phyloP scores from a whole-genome alignment of 140 eudicot genomes.

The Cichorium intybus region DNA sequence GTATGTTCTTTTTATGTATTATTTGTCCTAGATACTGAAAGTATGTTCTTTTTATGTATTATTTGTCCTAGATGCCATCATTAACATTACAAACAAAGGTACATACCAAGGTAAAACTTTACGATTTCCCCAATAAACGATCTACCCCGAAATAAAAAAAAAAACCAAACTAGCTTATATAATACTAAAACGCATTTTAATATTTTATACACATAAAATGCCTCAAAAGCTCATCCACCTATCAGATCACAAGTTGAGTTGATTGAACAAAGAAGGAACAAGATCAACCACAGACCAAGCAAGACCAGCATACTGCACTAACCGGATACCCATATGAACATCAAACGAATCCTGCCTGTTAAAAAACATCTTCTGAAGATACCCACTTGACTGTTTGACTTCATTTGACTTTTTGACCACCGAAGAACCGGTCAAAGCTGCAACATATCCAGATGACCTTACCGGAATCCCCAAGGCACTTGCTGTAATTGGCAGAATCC shows the following conservation, averaged over 20 bases:
- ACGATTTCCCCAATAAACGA: background rate
- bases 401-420: slow-evolving; percentile 49
- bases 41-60: too few species aligned
- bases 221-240: too few species aligned
- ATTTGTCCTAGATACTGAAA: too few species aligned
- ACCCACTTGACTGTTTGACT: slow-evolving; percentile 59
- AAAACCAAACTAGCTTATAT: background rate
- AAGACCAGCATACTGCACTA: slow-evolving; percentile 91
- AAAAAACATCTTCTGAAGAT: slow-evolving; percentile 63
- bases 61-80: background rate
- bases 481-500: slow-evolving; percentile 82
- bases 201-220: slow-evolving; percentile 17
- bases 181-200: slow-evolving; percentile 5
- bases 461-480: slow-evolving; percentile 78
- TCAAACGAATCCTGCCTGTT: slow-evolving; percentile 63
- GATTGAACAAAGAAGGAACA: slow-evolving; percentile 78
- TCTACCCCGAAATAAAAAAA: background rate
- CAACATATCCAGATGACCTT: slow-evolving; percentile 68
- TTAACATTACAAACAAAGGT: too few species aligned
- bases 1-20: background rate
- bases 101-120: background rate
- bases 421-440: slow-evolving; percentile 41
- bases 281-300: slow-evolving; percentile 99
- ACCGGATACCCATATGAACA: slow-evolving; percentile 88
- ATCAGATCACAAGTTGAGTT: slow-evolving; percentile 48